Conservation (phyloP, 306 rosid species). For the Benincasa hispida region DNA sequence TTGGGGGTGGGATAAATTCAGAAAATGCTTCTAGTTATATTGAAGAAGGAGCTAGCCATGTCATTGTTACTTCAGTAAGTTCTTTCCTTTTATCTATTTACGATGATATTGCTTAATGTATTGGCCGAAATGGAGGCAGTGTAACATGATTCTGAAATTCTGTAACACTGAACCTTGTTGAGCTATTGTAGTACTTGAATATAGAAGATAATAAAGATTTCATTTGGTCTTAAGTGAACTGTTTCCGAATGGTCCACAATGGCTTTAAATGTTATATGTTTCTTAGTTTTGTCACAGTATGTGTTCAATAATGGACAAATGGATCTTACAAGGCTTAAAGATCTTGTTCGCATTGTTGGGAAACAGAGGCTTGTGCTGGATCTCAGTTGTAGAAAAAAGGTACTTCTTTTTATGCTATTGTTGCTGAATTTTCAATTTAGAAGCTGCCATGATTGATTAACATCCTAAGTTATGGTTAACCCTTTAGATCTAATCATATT, state of each 20-base stretch:
- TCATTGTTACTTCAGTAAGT: conserved; percentile 82
- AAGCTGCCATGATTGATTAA: too few species aligned
- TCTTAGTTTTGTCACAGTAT: conserved; percentile 35
- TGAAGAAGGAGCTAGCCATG: conserved; percentile 87
- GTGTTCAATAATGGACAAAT: conserved; percentile 85
- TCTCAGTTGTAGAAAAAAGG: conserved; percentile 95
- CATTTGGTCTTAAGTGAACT: neutral
- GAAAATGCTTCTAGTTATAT: conserved; percentile 66
- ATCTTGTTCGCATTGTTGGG: conserved; percentile 66
- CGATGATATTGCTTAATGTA: neutral
- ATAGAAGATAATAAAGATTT: neutral
- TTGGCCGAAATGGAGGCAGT: neutral
- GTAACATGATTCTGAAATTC: neutral
- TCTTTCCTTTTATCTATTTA: neutral
- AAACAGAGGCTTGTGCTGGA: conserved; percentile 88
- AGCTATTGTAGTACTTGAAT: neutral
- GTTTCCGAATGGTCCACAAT: neutral
- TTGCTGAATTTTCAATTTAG: neutral
- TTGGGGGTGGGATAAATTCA: conserved; percentile 93
- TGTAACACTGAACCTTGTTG: neutral
- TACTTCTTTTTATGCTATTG: conserved; percentile 8
- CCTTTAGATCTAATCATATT: neutral
- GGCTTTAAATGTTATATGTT: neutral
- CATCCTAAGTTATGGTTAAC: too few species aligned
- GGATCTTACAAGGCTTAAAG: conserved; percentile 75